Evolutionary conservation across 1,139 yeast genomes (phyloP).

Genomic region (Sugiyamaella castrensis): DNA sequence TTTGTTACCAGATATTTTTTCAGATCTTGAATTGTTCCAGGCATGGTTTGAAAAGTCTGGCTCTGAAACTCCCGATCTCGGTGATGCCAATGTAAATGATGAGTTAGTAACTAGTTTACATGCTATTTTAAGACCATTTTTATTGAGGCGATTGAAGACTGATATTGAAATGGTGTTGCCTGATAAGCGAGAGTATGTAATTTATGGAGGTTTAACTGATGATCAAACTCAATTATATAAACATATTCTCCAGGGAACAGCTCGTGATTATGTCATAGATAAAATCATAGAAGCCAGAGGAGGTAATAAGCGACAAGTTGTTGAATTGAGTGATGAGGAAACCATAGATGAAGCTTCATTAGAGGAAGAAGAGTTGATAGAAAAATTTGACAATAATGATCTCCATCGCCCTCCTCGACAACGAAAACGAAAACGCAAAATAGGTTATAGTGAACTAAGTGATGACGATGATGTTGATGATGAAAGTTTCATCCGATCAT

Average conservation of each 20-base stretch:
- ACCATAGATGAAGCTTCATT: too few relatives aligned
- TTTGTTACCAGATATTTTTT: slow-evolving; percentile 81
- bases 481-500: neutral
- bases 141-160: slow-evolving; percentile 73
- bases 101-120: slow-evolving; percentile 70
- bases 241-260: slow-evolving; percentile 50
- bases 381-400: too few relatives aligned
- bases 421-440: too few relatives aligned
- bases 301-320: slow-evolving; percentile 5
- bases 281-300: slow-evolving; percentile 36
- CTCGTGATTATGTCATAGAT: slow-evolving; percentile 34
- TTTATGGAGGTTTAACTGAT: slow-evolving; percentile 65
- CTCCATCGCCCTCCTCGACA: too few relatives aligned
- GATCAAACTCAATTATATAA: slow-evolving; percentile 64
- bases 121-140: slow-evolving; percentile 81
- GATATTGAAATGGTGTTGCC: slow-evolving; percentile 72
- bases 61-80: slow-evolving; percentile 28
- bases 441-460: too few relatives aligned
- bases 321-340: too few relatives aligned
- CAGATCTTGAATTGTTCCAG: slow-evolving; percentile 82
- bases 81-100: slow-evolving; percentile 40
- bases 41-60: slow-evolving; percentile 86
- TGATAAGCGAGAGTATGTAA: slow-evolving; percentile 81
- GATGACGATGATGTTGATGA: too few relatives aligned
- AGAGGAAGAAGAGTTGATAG: too few relatives aligned